Evolutionary conservation across 352 stramenopile genomes (phyloP), one percentile per base, ranked within the genome.

Genomic region (Phytopythium helicoides): DNA sequence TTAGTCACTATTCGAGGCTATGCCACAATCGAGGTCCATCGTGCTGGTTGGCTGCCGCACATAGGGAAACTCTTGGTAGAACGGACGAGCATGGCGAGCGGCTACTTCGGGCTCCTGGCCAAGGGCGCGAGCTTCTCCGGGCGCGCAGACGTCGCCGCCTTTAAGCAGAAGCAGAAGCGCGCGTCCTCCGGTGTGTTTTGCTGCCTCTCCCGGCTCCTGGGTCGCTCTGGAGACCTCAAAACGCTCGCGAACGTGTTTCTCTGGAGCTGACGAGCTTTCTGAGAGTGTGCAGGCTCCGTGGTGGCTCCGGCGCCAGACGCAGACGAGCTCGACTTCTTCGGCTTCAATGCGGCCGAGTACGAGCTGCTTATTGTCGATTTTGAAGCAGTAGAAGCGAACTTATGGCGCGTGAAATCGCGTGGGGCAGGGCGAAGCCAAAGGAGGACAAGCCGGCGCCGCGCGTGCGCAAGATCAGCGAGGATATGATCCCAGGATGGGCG

Each of bases 301-400:
- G 19, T 3, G 28, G 19, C 45, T 33, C 18, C 16, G 15, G 58
- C 48, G 0, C 54, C 55, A 12, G 56, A 69, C 15, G 60, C 60
- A 14, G 77, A 82, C 33, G 79, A 86, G 41, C 56, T 92, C 38
- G 81, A 92, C 54, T 92, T 92, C 58, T 92, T 92, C 55, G 81
- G 81, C 52, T 92, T 87, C 58, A 65, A 92, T 56, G 67, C 62
- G 6, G 48, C 49, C 14, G 52, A 57, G 58, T 66, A 48, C 47
- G 58, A 37, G 0, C 25, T 34, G 23, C 41, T 23, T 10, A 22
- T 33, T 9, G 28, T 33, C 41, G 41, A 6, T 48, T 14, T 12
- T 35, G 21, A 14, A 18, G 22, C 11, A 44, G 8, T 16, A 22
- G 16, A 2, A 31, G 35, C 35, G 12, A 7, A 19, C 5, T 25